phyloP scores from a whole-genome alignment of 23 red algal genomes.

The Agarophyton chilense region DNA sequence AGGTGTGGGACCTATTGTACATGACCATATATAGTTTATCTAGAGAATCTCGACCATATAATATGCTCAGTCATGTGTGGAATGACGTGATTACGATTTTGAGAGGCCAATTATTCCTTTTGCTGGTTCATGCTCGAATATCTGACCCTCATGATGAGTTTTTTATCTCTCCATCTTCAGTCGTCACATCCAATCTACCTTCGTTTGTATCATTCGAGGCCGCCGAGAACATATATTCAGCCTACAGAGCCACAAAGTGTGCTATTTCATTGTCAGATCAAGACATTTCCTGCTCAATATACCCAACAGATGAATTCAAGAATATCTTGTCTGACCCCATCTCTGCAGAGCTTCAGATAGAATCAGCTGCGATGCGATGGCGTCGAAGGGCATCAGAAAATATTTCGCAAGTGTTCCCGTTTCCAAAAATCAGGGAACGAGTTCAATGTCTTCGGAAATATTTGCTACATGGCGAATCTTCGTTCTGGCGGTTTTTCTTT shows the following conservation, averaged over 20 bases:
- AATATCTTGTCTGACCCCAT: slow-evolving; percentile 2
- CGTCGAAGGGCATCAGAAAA: slow-evolving; percentile 9
- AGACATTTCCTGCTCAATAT: slow-evolving; percentile 4
- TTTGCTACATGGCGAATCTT: slow-evolving; percentile 33
- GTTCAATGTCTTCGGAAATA: slow-evolving; percentile 31
- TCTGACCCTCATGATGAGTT: slow-evolving; percentile 15
- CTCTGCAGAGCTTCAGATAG: slow-evolving; percentile 4
- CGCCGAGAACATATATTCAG: slow-evolving; percentile 18
- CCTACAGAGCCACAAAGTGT: not conserved
- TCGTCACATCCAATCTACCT: not conserved
- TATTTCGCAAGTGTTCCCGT: slow-evolving; percentile 50
- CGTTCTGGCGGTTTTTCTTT: slow-evolving; percentile 61
- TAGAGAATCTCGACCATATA: not conserved
- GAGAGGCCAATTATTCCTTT: not conserved
- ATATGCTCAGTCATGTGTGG: not conserved
- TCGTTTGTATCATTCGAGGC: not conserved
- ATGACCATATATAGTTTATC: not conserved
- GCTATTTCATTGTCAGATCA: not conserved
- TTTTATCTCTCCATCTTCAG: slow-evolving; percentile 16
- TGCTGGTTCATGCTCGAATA: slow-evolving; percentile 17
- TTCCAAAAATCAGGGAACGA: slow-evolving; percentile 5
- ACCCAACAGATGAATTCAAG: slow-evolving; percentile 19
- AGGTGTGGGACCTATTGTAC: not conserved
- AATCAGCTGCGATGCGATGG: slow-evolving; percentile 43
- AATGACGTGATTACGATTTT: slow-evolving; percentile 28